These are phyloP conservation scores for Rhodotorula babjevae DNA, from an alignment of 768 basidiomycete species.

Conservation along the genomic window DNA sequence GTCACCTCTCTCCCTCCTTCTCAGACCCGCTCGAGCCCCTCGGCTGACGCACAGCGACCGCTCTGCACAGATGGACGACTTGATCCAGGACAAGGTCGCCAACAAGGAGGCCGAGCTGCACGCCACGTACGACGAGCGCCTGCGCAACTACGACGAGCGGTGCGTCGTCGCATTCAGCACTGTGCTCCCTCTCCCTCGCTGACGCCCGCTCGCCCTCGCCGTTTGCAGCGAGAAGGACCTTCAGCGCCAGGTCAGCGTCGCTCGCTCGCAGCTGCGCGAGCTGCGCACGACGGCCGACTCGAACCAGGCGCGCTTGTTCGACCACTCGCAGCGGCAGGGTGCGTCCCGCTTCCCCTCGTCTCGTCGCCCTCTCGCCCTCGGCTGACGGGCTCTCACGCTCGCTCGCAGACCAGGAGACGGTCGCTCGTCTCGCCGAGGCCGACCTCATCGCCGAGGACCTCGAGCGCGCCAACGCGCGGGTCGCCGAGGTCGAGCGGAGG, in stretches of 20 bases:
- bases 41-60: background rate
- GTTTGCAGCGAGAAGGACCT: conserved; percentile 78
- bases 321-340: conserved; percentile 89
- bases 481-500: conserved; percentile 83
- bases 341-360: conserved; percentile 16
- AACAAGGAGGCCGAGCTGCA: conserved; percentile 96
- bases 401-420: conserved; percentile 75
- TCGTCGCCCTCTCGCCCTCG: background rate
- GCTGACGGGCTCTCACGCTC: background rate
- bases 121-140: conserved; percentile 91
- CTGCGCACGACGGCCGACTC: conserved; percentile 85
- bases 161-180: conserved; percentile 47
- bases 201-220: background rate
- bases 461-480: conserved; percentile 87
- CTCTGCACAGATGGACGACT: conserved; percentile 73
- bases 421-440: conserved; percentile 82
- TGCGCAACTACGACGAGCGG: conserved; percentile 95
- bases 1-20: background rate
- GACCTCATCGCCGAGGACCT: conserved; percentile 94
- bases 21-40: accelerated
- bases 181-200: background rate
- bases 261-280: conserved; percentile 82
- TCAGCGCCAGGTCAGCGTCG: conserved; percentile 80
- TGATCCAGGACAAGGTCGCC: conserved; percentile 79
- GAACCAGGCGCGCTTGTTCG: conserved; percentile 83